Conservation (phyloP, 371 early-diverging fungal genomes). For the Chytridiales sp. region DNA sequence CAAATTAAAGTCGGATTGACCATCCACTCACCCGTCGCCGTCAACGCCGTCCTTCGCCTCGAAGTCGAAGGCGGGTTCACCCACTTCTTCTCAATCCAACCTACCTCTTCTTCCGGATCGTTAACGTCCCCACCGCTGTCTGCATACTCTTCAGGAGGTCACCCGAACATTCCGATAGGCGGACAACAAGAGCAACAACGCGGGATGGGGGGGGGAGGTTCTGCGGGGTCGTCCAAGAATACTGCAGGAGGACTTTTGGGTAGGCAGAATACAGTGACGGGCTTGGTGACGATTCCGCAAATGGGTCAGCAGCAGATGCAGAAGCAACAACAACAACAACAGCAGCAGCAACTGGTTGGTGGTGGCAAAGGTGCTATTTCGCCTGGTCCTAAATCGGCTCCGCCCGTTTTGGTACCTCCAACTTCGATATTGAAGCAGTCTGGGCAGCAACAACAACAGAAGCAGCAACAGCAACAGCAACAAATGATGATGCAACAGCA, state of each 20-base stretch:
- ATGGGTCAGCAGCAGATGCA: too few species aligned
- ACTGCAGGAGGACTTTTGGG: too few species aligned
- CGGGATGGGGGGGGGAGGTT: background rate
- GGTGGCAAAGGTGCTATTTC: background rate
- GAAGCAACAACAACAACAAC: too few species aligned
- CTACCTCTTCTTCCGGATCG: constrained; percentile 6
- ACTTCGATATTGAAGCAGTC: background rate
- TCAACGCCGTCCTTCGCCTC: constrained; percentile 13
- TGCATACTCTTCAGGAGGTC: background rate
- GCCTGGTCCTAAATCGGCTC: background rate
- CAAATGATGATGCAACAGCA: background rate
- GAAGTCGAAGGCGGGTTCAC: constrained; percentile 12
- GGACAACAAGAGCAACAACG: background rate
- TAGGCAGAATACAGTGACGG: too few species aligned
- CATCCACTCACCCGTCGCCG: constrained; percentile 2
- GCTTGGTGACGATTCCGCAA: too few species aligned
- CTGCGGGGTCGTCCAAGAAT: background rate
- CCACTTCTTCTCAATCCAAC: constrained; percentile 9
- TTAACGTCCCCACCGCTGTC: background rate
- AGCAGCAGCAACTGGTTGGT: background rate
- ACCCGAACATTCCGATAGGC: background rate
- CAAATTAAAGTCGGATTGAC: constrained; percentile 6
- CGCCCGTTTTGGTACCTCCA: background rate
- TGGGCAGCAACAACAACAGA: background rate
- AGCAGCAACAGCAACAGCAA: background rate